Evolutionary conservation across 345 rosid species (phyloP).

Genomic region (Toxicodendron radicans): DNA sequence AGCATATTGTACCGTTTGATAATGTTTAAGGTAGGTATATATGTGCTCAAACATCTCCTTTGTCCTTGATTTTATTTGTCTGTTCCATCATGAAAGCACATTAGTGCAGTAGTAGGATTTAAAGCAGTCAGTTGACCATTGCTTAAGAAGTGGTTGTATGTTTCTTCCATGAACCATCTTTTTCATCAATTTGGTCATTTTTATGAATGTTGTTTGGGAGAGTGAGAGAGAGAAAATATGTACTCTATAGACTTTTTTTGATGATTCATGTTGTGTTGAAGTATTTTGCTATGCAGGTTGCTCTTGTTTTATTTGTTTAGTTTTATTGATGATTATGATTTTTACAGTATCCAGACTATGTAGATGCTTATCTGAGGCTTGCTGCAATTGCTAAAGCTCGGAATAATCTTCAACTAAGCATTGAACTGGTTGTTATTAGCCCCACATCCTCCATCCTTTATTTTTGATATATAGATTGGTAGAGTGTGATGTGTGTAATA

Average conservation of each 20-base stretch:
- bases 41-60: background rate
- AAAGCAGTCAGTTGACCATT: background rate
- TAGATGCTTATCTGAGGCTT: constrained; percentile 93
- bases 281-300: constrained; percentile 6
- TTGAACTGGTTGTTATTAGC: constrained; percentile 74
- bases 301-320: constrained; percentile 16
- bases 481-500: constrained; percentile 12
- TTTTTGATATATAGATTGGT: background rate
- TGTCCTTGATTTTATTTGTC: constrained; percentile 14
- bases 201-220: background rate
- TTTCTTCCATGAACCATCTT: background rate
- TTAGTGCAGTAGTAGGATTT: background rate
- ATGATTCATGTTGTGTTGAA: background rate
- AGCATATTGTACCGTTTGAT: constrained; percentile 73
- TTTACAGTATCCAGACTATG: constrained; percentile 81
- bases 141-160: no score
- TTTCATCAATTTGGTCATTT: background rate
- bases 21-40: constrained; percentile 72
- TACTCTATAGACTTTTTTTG: background rate
- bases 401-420: constrained; percentile 86
- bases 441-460: background rate
- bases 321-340: constrained; percentile 20
- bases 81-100: background rate
- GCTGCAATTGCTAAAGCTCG: constrained; percentile 89
- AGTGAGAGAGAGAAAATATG: background rate